These are phyloP conservation scores for Closterium sp. DNA, from an alignment of 139 green algal genomes.

Conservation along the genomic window DNA sequence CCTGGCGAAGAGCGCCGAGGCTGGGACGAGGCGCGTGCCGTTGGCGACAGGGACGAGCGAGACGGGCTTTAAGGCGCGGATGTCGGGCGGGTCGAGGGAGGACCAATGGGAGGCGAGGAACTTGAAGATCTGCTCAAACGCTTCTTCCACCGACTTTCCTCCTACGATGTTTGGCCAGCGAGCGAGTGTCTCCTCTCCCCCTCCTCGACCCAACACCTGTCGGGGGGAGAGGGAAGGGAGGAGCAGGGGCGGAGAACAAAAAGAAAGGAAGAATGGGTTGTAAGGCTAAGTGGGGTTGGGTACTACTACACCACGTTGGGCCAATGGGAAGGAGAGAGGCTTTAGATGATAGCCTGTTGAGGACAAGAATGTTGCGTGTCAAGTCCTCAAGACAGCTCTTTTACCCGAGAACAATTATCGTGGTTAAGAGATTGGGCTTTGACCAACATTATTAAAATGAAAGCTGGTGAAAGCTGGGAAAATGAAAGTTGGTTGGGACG, in stretches of 20 bases:
- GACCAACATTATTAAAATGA: too few relatives aligned
- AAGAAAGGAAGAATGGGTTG: constrained; percentile 48
- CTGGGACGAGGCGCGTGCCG: constrained; percentile 57
- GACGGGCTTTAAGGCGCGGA: constrained; percentile 30
- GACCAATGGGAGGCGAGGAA: constrained; percentile 55
- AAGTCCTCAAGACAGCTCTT: too few relatives aligned
- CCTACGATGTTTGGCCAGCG: constrained; percentile 52
- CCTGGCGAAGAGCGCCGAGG: constrained; percentile 58
- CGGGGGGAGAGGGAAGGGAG: constrained; percentile 51
- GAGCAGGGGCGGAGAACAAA: constrained; percentile 63
- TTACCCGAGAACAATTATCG: too few relatives aligned
- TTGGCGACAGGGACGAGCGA: constrained; percentile 68
- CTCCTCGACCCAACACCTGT: constrained; percentile 46
- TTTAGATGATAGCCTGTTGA: too few relatives aligned
- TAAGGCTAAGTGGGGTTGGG: constrained; percentile 1
- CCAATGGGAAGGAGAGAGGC: too few relatives aligned
- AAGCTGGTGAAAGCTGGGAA: too few relatives aligned
- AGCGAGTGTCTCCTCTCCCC: constrained; percentile 59
- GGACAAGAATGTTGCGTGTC: too few relatives aligned
- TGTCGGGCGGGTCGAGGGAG: constrained; percentile 50
- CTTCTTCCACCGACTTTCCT: constrained; percentile 41
- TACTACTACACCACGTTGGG: constrained; percentile 48
- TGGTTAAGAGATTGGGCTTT: too few relatives aligned
- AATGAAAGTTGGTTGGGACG: too few relatives aligned
- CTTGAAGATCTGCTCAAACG: constrained; percentile 51